Percentiles rank a stretch among this genome's conserved stretches.
phyloP scores from a whole-genome alignment of 805 yeast genomes.

The Zygosaccharomyces kombuchaensis region DNA sequence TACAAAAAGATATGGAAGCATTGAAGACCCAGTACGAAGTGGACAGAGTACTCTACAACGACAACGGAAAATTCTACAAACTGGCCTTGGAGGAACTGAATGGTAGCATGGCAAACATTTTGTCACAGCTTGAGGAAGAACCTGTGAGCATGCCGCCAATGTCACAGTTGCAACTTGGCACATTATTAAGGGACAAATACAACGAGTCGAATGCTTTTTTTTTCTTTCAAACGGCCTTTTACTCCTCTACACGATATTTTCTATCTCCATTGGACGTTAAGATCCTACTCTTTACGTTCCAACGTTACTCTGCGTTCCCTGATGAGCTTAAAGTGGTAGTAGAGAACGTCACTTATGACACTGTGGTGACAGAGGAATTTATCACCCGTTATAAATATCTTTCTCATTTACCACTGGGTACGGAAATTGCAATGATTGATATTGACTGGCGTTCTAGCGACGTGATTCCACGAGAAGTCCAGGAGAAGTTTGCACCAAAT shows the following conservation, averaged over 20 bases:
- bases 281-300: conserved; percentile 59
- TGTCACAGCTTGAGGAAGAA: conserved; percentile 29
- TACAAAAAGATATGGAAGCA: conserved; percentile 53
- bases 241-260: conserved; percentile 60
- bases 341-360: conserved; percentile 67
- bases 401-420: conserved; percentile 78
- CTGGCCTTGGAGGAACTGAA: conserved; percentile 56
- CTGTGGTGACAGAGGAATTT: conserved; percentile 53
- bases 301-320: conserved; percentile 65
- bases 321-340: conserved; percentile 53
- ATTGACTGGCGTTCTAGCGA: conserved; percentile 67
- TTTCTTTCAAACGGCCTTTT: conserved; percentile 76
- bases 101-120: conserved; percentile 40
- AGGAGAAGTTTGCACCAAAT: conserved; percentile 48
- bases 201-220: conserved; percentile 49
- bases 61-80: conserved; percentile 49
- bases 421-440: conserved; percentile 78
- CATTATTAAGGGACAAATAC: conserved; percentile 19
- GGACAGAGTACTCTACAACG: conserved; percentile 58
- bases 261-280: conserved; percentile 77
- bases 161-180: conserved; percentile 5
- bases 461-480: conserved; percentile 41
- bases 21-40: conserved; percentile 49
- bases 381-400: conserved; percentile 66
- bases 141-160: conserved; percentile 13